phyloP scores from a whole-genome alignment of 2,329 filamentous ascomycete genomes.

The Fusarium verticillioides region DNA sequence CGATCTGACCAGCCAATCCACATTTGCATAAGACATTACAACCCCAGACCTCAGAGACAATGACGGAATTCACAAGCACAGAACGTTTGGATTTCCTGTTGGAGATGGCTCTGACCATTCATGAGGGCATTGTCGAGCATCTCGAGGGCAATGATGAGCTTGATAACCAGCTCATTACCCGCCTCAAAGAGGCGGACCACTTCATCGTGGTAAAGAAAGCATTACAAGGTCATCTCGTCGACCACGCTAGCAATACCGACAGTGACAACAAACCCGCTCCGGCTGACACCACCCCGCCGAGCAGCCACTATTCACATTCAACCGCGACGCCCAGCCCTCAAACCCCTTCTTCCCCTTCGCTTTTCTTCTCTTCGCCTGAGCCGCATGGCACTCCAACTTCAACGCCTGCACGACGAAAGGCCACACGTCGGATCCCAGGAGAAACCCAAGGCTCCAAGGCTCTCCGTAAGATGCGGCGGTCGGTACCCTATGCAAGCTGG shows the following conservation, averaged over 20 bases:
- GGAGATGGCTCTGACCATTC: background rate
- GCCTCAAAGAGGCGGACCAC: background rate
- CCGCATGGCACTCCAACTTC: background rate
- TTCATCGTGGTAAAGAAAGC: background rate
- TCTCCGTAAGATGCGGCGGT: background rate
- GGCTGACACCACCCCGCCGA: background rate
- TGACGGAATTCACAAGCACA: background rate
- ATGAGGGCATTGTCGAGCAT: background rate
- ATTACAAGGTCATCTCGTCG: background rate
- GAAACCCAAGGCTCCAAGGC: background rate
- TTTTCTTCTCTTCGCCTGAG: background rate
- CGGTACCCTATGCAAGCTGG: background rate
- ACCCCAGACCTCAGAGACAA: fast-evolving
- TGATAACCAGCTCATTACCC: background rate
- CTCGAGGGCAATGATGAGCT: background rate
- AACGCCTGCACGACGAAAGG: background rate
- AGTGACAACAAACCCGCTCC: too few species aligned
- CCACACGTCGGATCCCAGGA: background rate
- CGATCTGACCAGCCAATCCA: fast-evolving
- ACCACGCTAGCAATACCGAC: background rate
- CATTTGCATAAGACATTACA: background rate
- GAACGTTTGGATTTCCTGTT: background rate
- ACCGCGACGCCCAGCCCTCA: too few species aligned
- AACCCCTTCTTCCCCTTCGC: background rate
- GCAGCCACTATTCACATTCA: fast-evolving